phyloP scores from a whole-genome alignment of 495 filamentous ascomycete genomes.

The Hyaloscypha variabilis region DNA sequence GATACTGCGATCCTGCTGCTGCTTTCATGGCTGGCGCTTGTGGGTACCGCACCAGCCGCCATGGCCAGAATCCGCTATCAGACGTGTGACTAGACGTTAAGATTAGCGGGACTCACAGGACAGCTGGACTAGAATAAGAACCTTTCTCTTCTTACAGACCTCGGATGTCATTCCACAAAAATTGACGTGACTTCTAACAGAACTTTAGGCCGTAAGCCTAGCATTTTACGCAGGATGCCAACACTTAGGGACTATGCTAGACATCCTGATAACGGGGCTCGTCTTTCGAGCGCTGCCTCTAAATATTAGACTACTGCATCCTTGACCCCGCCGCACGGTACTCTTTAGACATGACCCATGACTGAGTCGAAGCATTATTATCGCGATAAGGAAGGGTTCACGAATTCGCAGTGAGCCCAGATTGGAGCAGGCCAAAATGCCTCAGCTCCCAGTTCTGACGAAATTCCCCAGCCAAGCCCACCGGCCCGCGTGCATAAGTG shows the following conservation, averaged over 20 bases:
- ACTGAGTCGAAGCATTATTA: neutral
- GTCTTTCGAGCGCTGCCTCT: constrained; percentile 7
- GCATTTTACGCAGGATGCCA: constrained; percentile 8
- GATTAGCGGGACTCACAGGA: neutral
- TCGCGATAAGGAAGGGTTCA: constrained; percentile 4
- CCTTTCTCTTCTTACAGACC: no score
- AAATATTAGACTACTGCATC: constrained; percentile 7
- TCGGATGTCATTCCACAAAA: no score
- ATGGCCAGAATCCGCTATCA: no score
- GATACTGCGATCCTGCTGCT: neutral
- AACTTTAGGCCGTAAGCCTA: neutral
- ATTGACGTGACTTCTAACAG: no score
- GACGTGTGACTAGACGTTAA: neutral
- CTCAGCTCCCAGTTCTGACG: constrained; percentile 3
- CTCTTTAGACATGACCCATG: no score
- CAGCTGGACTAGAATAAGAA: neutral
- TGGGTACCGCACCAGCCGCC: neutral
- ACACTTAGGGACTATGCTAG: constrained; percentile 2
- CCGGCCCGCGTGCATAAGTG: neutral
- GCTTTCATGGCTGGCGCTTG: neutral
- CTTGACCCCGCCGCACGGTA: constrained; percentile 2
- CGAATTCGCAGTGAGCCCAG: constrained; percentile 1
- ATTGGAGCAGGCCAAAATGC: constrained; percentile 18
- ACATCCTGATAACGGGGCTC: constrained; percentile 5
- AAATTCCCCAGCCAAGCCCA: constrained; percentile 8